These are phyloP conservation scores for Cutaneotrichosporon dermatis DNA, from an alignment of 1,284 basidiomycete species.

Conservation along the genomic window DNA sequence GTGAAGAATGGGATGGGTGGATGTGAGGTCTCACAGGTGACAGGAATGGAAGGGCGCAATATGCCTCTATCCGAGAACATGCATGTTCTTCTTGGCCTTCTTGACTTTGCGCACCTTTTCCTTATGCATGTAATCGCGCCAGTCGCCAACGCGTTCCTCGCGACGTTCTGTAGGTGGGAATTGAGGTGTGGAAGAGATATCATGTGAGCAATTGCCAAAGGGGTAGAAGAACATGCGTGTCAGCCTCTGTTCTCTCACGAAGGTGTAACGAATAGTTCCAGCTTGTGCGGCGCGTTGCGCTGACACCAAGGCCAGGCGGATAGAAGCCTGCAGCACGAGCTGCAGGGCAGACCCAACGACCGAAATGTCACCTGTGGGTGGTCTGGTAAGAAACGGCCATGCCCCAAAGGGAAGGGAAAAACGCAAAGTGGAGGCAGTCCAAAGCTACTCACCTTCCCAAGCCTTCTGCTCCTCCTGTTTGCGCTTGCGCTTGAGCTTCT, in stretches of 20 bases:
- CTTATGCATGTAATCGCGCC: conserved; percentile 39
- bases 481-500: conserved; percentile 48
- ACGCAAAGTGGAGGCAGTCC: too few relatives aligned
- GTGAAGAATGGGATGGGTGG: neutral
- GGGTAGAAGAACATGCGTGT: conserved; percentile 16
- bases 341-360: neutral
- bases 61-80: conserved; percentile 36
- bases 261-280: neutral
- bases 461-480: conserved; percentile 52
- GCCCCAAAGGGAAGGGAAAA: neutral
- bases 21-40: too few relatives aligned
- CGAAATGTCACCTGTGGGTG: conserved; percentile 3
- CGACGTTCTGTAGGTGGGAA: conserved; percentile 28
- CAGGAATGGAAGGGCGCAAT: neutral
- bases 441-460: conserved; percentile 52
- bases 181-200: conserved; percentile 5
- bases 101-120: conserved; percentile 37
- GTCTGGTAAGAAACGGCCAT: conserved; percentile 10
- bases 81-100: conserved; percentile 42
- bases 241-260: conserved; percentile 26
- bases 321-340: neutral
- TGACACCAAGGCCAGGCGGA: too few relatives aligned
- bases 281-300: too few relatives aligned
- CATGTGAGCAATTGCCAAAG: conserved; percentile 7
- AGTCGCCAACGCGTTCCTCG: conserved; percentile 44